phyloP scores from a whole-genome alignment of 495 filamentous ascomycete species.

The Margaritispora aquatica region DNA sequence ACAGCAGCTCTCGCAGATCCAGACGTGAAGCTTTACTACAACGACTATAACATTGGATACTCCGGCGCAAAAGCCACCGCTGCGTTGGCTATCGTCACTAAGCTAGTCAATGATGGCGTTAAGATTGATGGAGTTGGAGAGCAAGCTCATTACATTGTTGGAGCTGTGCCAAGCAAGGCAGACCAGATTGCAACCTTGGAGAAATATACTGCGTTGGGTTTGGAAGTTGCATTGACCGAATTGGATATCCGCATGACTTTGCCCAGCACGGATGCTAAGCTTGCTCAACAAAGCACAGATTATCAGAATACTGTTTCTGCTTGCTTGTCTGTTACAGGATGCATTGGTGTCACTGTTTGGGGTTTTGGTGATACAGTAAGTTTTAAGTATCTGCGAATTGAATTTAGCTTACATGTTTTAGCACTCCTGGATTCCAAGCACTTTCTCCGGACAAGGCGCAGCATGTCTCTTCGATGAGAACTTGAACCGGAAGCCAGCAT shows the following conservation, averaged over 20 bases:
- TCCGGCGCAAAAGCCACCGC: slow-evolving; percentile 10
- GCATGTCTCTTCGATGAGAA: slow-evolving; percentile 49
- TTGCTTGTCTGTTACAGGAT: slow-evolving; percentile 45
- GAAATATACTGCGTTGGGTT: slow-evolving; percentile 14
- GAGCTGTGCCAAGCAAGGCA: slow-evolving; percentile 37
- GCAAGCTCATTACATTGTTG: slow-evolving; percentile 21
- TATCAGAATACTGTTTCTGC: slow-evolving; percentile 35
- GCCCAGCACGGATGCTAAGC: slow-evolving; percentile 31
- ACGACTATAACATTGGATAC: slow-evolving; percentile 52
- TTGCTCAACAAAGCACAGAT: slow-evolving; percentile 46
- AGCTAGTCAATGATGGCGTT: slow-evolving; percentile 42
- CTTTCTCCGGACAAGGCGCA: slow-evolving; percentile 47
- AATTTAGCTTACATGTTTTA: neutral
- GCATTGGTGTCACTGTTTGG: slow-evolving; percentile 64
- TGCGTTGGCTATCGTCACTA: slow-evolving; percentile 38
- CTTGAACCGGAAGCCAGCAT: slow-evolving; percentile 52
- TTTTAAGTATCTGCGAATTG: neutral
- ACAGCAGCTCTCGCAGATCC: slow-evolving; percentile 54
- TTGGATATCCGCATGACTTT: slow-evolving; percentile 48
- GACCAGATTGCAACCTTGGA: slow-evolving; percentile 52
- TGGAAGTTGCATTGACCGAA: slow-evolving; percentile 57
- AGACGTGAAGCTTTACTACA: slow-evolving; percentile 56
- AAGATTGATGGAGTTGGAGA: slow-evolving; percentile 9
- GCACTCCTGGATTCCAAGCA: slow-evolving; percentile 53
- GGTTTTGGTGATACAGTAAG: slow-evolving; percentile 41